phyloP scores from a whole-genome alignment of 1,139 yeast genomes.

The Hansenula lynferdii region DNA sequence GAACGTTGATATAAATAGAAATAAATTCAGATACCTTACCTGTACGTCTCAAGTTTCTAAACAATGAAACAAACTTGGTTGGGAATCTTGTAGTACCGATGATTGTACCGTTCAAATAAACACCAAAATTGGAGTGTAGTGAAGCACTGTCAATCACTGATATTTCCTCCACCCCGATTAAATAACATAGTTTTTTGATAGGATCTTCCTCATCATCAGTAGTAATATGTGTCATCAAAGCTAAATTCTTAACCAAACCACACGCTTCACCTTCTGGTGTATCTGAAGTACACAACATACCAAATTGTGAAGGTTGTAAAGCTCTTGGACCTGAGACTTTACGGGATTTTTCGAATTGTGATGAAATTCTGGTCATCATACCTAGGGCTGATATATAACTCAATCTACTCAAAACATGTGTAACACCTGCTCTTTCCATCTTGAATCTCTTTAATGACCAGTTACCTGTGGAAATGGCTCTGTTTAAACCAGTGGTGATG shows the following conservation, averaged over 20 bases:
- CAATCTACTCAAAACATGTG: conserved; percentile 96
- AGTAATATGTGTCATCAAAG: conserved; percentile 95
- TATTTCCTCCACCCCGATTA: conserved; percentile 99
- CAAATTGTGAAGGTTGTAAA: conserved; percentile 99
- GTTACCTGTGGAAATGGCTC: conserved; percentile 98
- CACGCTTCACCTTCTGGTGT: conserved; percentile 99
- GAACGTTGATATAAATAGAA: conserved; percentile 91
- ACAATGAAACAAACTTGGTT: conserved; percentile 81
- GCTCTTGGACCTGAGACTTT: conserved; percentile 98
- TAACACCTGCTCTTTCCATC: conserved; percentile 99
- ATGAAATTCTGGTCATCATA: conserved; percentile 97
- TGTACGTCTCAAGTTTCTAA: conserved; percentile 87
- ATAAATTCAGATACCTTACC: conserved; percentile 97
- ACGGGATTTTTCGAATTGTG: conserved; percentile 99
- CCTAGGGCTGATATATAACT: conserved; percentile 96
- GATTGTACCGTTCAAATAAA: conserved; percentile 99
- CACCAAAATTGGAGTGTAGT: conserved; percentile 87
- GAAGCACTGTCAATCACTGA: conserved; percentile 95
- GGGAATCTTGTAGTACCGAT: conserved; percentile 98
- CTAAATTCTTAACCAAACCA: conserved; percentile 95
- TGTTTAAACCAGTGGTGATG: conserved; percentile 94
- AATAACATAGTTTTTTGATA: conserved; percentile 86
- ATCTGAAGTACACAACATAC: conserved; percentile 98
- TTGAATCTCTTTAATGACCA: conserved; percentile 99
- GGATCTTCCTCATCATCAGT: conserved; percentile 99